Percentiles rank a stretch among this genome's conserved stretches.
Conservation (phyloP, 495 filamentous ascomycete genomes). For the Aspergillus indologenus region DNA sequence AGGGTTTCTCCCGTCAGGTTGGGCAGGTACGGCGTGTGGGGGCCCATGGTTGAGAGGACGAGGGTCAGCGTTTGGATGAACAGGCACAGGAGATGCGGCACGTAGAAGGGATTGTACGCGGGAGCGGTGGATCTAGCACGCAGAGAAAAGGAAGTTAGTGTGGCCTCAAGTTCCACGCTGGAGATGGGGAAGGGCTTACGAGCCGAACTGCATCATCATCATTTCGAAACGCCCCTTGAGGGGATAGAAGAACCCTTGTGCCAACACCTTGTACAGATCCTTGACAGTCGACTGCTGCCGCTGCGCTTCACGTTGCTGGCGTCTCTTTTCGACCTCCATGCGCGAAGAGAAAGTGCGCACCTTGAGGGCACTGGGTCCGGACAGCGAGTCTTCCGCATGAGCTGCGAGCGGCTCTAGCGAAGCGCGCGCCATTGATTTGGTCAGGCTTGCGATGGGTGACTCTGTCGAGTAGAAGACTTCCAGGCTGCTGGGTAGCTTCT, state of each 20-base stretch:
- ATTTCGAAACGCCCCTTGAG: conserved; percentile 53
- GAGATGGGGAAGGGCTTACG: conserved; percentile 27
- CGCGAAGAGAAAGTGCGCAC: conserved; percentile 74
- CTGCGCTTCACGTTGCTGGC: conserved; percentile 45
- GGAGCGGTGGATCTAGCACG: conserved; percentile 36
- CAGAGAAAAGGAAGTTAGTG: conserved; percentile 8
- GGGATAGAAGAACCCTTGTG: conserved; percentile 78
- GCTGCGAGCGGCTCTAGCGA: conserved; percentile 80
- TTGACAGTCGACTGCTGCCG: conserved; percentile 60
- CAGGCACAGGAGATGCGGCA: conserved; percentile 47
- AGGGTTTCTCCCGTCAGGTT: conserved; percentile 46
- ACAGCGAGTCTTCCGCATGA: conserved; percentile 58
- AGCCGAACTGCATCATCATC: conserved; percentile 43
- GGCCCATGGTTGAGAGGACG: conserved; percentile 47
- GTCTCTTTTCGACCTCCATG: conserved; percentile 64
- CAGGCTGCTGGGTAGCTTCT: conserved; percentile 57
- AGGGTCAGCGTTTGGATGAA: conserved; percentile 52
- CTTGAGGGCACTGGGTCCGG: conserved; percentile 81
- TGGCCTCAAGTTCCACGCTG: not conserved
- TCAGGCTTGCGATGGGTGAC: conserved; percentile 60
- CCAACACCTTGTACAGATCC: conserved; percentile 69
- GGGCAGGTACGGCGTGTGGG: conserved; percentile 43
- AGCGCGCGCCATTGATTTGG: conserved; percentile 57
- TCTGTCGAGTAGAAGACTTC: conserved; percentile 48
- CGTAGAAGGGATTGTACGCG: conserved; percentile 40